Base-by-base conservation (phyloP, 768 basidiomycete genomes). In the Infundibulicybe gibba region DNA sequence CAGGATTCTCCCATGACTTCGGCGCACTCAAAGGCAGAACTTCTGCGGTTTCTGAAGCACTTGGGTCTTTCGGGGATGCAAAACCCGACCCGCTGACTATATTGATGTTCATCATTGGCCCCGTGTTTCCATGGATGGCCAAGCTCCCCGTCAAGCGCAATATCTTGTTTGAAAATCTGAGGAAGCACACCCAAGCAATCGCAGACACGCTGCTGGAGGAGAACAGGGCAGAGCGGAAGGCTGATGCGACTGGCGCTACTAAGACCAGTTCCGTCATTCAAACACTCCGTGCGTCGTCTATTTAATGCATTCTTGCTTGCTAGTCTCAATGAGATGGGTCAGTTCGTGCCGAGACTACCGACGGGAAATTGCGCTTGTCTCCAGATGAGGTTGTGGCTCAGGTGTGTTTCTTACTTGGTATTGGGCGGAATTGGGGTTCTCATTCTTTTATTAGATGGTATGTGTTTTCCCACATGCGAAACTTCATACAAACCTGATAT, bases 171-270 rank as follows among this genome's bases (percentile, higher is more conserved):
- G 17, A 3, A 14, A 38, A 38, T 38, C 10, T 38, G 14, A 60
- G 6, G n/a, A 38, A 38, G 35, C 35, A 38, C 35, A n/a, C 35
- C 10, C 35, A 38, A 38, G 35, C 59, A 1, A 74, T 77, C 17
- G 73, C 73, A 0, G 59, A 67, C 30, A 62, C 61, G 11, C 49
- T 79, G 3, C 49, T 78, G 8, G 59, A 63, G n/a, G 58, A 65
- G 33, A 69, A 61, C 12, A 54, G 64, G 42, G 57, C 58, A 43
- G 72, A 66, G 43, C 56, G 62, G 37, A 63, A 63, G 30, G 62
- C 31, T 12, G 48, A 54, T 20, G 47, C 41, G 13, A 33, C 17
- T 1, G 32, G 35, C 1, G 56, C 52, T 14, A 48, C 34, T 21
- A 25, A 25, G 8, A 13, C 13, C 10, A 31, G 21, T 12, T 54